These are phyloP conservation scores for Starmerella roubikii DNA, from an alignment of 805 yeast species.

Conservation along the genomic window DNA sequence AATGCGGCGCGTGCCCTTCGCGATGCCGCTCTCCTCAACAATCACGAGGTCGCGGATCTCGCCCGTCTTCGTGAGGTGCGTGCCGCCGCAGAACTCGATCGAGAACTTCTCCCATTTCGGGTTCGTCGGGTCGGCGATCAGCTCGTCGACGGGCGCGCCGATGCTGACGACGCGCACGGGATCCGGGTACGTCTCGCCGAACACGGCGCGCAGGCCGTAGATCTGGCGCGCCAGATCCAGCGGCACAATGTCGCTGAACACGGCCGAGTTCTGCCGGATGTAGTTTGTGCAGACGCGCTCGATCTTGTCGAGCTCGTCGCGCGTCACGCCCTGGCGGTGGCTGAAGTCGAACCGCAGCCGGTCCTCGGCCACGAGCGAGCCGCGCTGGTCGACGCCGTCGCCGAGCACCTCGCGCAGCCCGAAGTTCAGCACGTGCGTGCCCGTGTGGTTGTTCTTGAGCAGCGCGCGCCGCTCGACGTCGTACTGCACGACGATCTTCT, in stretches of 20 bases:
- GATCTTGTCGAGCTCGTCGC: constrained; percentile 57
- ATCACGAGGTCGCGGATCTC: constrained; percentile 85
- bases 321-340: constrained; percentile 69
- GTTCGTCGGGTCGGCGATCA: constrained; percentile 56
- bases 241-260: constrained; percentile 72
- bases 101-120: constrained; percentile 66
- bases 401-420: constrained; percentile 82
- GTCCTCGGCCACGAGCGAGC: constrained; percentile 92
- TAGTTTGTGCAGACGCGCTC: constrained; percentile 61
- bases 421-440: constrained; percentile 86
- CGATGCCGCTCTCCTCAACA: constrained; percentile 92
- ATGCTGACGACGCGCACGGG: constrained; percentile 97
- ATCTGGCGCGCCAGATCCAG: constrained; percentile 61
- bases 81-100: constrained; percentile 98
- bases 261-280: constrained; percentile 57
- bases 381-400: constrained; percentile 83
- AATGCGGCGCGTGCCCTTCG: constrained; percentile 96
- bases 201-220: constrained; percentile 86
- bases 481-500: constrained; percentile 66
- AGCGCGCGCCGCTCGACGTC: constrained; percentile 94
- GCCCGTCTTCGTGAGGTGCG: constrained; percentile 84
- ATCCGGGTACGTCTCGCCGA: constrained; percentile 97
- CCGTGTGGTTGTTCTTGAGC: constrained; percentile 93
- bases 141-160: constrained; percentile 77
- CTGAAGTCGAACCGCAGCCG: constrained; percentile 93